Conservation (phyloP, 2,329 filamentous ascomycete species). For the Knufia fluminis region DNA sequence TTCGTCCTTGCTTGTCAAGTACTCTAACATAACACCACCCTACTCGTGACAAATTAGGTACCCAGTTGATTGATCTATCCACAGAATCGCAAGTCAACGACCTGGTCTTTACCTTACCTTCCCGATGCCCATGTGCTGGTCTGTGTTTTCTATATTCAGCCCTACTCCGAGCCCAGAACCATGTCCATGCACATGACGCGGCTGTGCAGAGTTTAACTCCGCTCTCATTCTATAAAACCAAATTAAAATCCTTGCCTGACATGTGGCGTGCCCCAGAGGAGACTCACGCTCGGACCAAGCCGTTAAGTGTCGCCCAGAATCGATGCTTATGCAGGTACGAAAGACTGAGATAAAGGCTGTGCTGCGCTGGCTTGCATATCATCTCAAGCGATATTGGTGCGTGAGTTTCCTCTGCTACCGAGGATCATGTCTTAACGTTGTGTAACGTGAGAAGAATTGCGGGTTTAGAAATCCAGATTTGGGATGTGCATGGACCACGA, state of each 20-base stretch:
- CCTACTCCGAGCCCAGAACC: neutral
- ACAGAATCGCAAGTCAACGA: too few relatives aligned
- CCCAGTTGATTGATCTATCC: too few relatives aligned
- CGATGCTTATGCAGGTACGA: conserved; percentile 5
- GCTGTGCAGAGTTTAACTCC: neutral
- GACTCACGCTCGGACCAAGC: neutral
- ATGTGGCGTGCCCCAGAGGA: neutral
- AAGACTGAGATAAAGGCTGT: too few relatives aligned
- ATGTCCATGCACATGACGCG: neutral
- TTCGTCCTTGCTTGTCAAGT: too few relatives aligned
- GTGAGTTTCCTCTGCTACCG: neutral
- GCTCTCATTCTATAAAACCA: neutral
- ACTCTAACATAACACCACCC: too few relatives aligned
- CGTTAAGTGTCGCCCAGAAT: neutral
- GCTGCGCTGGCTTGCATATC: neutral
- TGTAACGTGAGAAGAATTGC: too few relatives aligned
- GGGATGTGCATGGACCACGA: too few relatives aligned
- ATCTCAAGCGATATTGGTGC: neutral
- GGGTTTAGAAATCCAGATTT: too few relatives aligned
- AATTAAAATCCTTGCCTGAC: neutral
- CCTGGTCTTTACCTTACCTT: too few relatives aligned
- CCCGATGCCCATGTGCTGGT: too few relatives aligned
- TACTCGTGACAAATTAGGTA: too few relatives aligned
- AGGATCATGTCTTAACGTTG: neutral
- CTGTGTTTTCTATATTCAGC: neutral